These are phyloP conservation scores for Tricholoma matsutake DNA, from an alignment of 768 basidiomycete genomes.

Conservation along the genomic window DNA sequence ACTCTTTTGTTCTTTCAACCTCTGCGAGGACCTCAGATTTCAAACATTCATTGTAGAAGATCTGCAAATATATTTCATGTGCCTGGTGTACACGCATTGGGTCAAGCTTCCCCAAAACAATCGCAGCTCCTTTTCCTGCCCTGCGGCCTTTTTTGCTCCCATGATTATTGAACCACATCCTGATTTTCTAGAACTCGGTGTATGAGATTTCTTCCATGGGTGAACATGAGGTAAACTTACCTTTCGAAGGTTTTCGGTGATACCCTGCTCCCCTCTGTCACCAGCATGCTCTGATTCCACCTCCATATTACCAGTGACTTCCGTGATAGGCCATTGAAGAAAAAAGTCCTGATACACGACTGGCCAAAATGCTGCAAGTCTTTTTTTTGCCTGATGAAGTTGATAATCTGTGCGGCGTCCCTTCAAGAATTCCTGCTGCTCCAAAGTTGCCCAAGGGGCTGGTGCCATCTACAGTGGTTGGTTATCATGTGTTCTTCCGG, in stretches of 20 bases:
- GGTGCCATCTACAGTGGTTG: conserved; percentile 4
- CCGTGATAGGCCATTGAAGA: background rate
- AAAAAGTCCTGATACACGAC: conserved; percentile 3
- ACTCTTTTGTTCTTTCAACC: background rate
- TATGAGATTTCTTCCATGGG: too few species aligned
- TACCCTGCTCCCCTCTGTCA: background rate
- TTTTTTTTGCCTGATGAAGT: conserved; percentile 3
- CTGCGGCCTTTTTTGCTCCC: too few species aligned
- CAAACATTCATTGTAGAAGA: too few species aligned
- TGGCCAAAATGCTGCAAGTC: conserved; percentile 6
- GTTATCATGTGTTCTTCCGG: background rate
- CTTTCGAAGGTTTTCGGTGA: too few species aligned
- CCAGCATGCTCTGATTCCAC: too few species aligned
- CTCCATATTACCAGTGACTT: background rate
- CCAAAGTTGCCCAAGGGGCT: conserved; percentile 4
- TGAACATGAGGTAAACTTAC: too few species aligned
- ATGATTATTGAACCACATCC: too few species aligned
- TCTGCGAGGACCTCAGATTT: background rate
- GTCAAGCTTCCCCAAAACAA: too few species aligned
- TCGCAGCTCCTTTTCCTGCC: too few species aligned
- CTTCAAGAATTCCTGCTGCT: conserved; percentile 6
- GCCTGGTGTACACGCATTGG: background rate
- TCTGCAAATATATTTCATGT: too few species aligned
- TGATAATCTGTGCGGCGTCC: too few species aligned
- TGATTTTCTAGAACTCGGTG: too few species aligned